phyloP scores from a whole-genome alignment of 805 yeast species.

The Ogataea wickerhamii region DNA sequence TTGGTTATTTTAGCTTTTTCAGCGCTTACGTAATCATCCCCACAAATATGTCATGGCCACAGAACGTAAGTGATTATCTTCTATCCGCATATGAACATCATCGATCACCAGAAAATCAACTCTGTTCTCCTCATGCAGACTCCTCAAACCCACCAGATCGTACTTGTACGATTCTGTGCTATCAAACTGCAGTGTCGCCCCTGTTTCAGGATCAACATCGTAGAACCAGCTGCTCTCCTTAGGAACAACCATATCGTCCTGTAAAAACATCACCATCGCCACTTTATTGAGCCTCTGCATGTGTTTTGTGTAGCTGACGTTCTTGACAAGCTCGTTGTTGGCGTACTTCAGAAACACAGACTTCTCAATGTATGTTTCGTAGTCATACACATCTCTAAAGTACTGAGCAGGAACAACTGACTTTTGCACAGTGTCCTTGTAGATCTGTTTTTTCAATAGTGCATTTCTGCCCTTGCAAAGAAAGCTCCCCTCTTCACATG shows the following conservation, averaged over 20 bases:
- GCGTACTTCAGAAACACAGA: slow-evolving; percentile 61
- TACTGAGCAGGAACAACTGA: slow-evolving; percentile 70
- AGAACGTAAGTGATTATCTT: slow-evolving; percentile 44
- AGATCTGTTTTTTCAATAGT: slow-evolving; percentile 56
- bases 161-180: slow-evolving; percentile 47
- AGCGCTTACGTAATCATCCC: no score
- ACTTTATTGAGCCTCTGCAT: slow-evolving; percentile 45
- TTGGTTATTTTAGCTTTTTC: no score
- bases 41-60: slow-evolving; percentile 42
- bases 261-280: slow-evolving; percentile 55
- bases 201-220: slow-evolving; percentile 46
- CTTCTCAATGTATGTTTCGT: slow-evolving; percentile 50
- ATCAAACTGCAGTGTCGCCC: slow-evolving; percentile 41
- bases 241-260: slow-evolving; percentile 71
- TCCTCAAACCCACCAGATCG: slow-evolving; percentile 58
- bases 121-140: slow-evolving; percentile 39
- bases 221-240: slow-evolving; percentile 67
- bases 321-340: slow-evolving; percentile 53
- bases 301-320: slow-evolving; percentile 38
- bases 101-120: slow-evolving; percentile 50
- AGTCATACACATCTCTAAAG: slow-evolving; percentile 54
- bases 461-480: slow-evolving; percentile 53
- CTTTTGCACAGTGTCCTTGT: slow-evolving; percentile 54
- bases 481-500: slow-evolving; percentile 54
- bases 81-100: slow-evolving; percentile 64